Evolutionary conservation across 2,329 filamentous ascomycete species (phyloP), one percentile per base, ranked within the genome.

Genomic region (Boeremia lycopersici): DNA sequence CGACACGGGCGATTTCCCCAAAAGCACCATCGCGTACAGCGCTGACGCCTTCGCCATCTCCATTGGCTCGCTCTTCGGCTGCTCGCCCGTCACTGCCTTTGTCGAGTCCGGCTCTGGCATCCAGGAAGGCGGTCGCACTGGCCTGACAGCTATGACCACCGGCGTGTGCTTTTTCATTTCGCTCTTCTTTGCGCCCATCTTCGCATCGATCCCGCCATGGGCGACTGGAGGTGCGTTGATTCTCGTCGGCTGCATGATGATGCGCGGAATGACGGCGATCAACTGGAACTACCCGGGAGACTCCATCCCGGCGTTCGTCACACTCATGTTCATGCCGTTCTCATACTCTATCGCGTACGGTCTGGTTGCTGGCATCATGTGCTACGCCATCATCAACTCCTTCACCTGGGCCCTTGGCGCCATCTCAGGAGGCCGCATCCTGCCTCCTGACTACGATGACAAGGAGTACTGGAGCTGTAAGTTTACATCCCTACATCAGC

Each of bases 281-380:
- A 96, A 96, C 81, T 96, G 91, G 91, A 81, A 81, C 44, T 74
- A 96, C 74, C 81, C 90, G 50, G 91, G 91, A 44, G 91, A 96
- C 71, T 87, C 89, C 1, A 82, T 96, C 29, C 91, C 91, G 0
- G 90, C 91, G 1, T 96, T 96, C 76, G 78, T 96, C 26, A 92
- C 89, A 40, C 88, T 96, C 59, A 86, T 87, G 59, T 79, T 93
- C 60, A 96, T 96, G 91, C 91, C 91, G 0, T 95, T 96, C 77
- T 91, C 89, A 0, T 96, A 95, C 79, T 90, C 87, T 29, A 95
- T 96, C 66, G 90, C 91, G 5, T 90, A 96, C 70, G 91, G 91
- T 40, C 81, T 96, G 11, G 95, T 96, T 62, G 89, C 84, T 2
- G 90, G 91, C 39, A 89, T 96, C 66, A 81, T 88, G 65, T 85